Percentiles rank a stretch among this genome's conserved stretches.
Evolutionary conservation across 2,329 filamentous ascomycete species (phyloP).

Genomic region (Emmonsiellopsis sp.): DNA sequence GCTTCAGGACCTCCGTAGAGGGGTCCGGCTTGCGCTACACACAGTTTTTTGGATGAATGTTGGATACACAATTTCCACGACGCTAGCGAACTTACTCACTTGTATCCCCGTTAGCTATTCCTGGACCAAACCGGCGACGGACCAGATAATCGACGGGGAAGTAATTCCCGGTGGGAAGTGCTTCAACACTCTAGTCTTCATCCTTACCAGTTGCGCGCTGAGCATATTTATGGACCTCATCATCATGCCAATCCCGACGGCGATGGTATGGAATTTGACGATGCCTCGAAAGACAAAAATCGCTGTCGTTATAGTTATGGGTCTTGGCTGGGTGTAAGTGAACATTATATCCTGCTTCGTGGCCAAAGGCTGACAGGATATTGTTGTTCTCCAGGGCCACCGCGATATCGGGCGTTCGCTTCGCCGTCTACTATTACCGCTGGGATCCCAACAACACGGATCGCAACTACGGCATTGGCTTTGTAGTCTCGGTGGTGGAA

Average conservation of each 20-base stretch:
- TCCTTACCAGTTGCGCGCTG: not conserved
- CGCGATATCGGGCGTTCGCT: constrained; percentile 8
- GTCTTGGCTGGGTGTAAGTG: constrained; percentile 7
- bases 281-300: constrained; percentile 3
- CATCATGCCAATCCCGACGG: constrained; percentile 4
- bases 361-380: not conserved
- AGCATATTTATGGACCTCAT: constrained; percentile 3
- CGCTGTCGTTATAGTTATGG: not conserved
- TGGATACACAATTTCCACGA: not conserved
- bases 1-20: not conserved
- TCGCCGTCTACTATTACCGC: constrained; percentile 5
- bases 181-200: not conserved
- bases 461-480: constrained; percentile 7
- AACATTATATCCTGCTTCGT: not conserved
- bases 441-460: not conserved
- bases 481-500: constrained; percentile 3
- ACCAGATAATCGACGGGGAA: not conserved
- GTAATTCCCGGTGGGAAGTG: constrained; percentile 1
- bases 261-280: constrained; percentile 2
- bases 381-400: constrained; percentile 6
- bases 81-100: not conserved
- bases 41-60: constrained; percentile 2
- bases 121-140: not conserved
- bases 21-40: not conserved
- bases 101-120: constrained; percentile 1